These are phyloP conservation scores for Debaryomyces coudertii DNA, from an alignment of 1,139 yeast species.

Conservation along the genomic window DNA sequence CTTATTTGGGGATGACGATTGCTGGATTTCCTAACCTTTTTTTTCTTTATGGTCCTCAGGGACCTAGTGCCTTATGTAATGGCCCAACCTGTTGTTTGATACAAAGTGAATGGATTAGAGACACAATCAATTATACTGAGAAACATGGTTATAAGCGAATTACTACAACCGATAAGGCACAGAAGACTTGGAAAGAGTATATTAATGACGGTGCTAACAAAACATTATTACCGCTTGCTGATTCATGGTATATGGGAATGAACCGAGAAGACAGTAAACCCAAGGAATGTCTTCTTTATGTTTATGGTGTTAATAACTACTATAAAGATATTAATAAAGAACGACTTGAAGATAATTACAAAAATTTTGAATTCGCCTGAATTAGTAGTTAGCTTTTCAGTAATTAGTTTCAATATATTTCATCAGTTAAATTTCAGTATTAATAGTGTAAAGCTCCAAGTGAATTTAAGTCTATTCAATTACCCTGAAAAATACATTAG, in stretches of 20 bases:
- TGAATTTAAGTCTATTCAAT: too few relatives aligned
- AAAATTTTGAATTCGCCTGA: conserved; percentile 12
- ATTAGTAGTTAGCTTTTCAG: too few relatives aligned
- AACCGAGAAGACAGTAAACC: conserved; percentile 26
- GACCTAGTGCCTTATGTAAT: conserved; percentile 29
- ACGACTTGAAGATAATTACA: conserved; percentile 11
- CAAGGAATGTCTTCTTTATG: conserved; percentile 22
- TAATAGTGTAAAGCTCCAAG: too few relatives aligned
- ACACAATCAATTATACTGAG: conserved; percentile 16
- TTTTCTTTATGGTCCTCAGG: conserved; percentile 31
- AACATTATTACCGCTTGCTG: conserved; percentile 17
- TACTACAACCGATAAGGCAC: not conserved
- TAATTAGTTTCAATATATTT: too few relatives aligned
- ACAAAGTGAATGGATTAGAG: conserved; percentile 23
- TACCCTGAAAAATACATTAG: too few relatives aligned
- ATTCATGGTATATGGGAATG: conserved; percentile 28
- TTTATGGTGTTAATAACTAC: conserved; percentile 23
- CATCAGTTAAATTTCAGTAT: too few relatives aligned
- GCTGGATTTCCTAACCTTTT: conserved; percentile 28
- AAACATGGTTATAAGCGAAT: conserved; percentile 10
- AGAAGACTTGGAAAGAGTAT: not conserved
- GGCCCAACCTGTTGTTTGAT: conserved; percentile 28
- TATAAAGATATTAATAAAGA: conserved; percentile 12
- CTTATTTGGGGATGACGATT: conserved; percentile 21
- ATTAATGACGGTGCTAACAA: not conserved